These are phyloP conservation scores for Aspergillus flavus DNA, from an alignment of 2,329 filamentous ascomycete species.

Conservation along the genomic window DNA sequence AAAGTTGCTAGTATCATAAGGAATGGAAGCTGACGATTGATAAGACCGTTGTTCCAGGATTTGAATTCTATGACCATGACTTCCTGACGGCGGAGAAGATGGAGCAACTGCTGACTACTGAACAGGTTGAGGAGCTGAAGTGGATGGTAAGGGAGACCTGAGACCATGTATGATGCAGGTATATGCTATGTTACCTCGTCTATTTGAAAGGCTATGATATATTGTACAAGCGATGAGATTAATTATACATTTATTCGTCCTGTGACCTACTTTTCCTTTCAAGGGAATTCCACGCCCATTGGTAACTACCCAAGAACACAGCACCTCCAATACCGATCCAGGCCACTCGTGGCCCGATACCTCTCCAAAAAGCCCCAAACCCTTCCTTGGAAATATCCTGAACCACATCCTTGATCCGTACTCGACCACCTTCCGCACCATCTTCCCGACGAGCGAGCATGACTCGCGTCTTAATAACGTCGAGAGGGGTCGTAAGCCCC, in stretches of 20 bases:
- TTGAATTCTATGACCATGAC: slow-evolving; percentile 68
- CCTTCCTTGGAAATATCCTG: slow-evolving; percentile 62
- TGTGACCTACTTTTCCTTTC: slow-evolving; percentile 42
- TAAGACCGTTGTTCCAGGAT: slow-evolving; percentile 66
- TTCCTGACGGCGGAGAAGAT: slow-evolving; percentile 60
- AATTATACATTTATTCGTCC: slow-evolving; percentile 18
- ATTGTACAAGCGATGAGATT: neutral
- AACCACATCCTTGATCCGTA: slow-evolving; percentile 56
- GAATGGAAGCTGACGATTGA: neutral
- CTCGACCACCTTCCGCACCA: slow-evolving; percentile 48
- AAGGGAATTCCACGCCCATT: slow-evolving; percentile 79
- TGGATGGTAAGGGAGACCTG: slow-evolving; percentile 29
- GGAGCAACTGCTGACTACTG: slow-evolving; percentile 54
- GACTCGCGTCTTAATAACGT: slow-evolving; percentile 94
- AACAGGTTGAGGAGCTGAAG: slow-evolving; percentile 52
- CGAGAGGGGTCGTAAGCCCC: slow-evolving; percentile 85
- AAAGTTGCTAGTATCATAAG: slow-evolving; percentile 12
- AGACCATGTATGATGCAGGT: neutral
- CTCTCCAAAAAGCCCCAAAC: slow-evolving; percentile 49
- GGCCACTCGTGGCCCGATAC: slow-evolving; percentile 75
- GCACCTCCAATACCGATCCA: slow-evolving; percentile 96
- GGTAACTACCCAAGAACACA: slow-evolving; percentile 92
- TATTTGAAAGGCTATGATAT: neutral
- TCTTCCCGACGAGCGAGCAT: slow-evolving; percentile 78
- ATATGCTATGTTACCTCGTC: neutral